Evolutionary conservation across 164 flowering plant species (phyloP), one percentile per base, ranked within the genome.

Genomic region (Dillenia suffruticosa): DNA sequence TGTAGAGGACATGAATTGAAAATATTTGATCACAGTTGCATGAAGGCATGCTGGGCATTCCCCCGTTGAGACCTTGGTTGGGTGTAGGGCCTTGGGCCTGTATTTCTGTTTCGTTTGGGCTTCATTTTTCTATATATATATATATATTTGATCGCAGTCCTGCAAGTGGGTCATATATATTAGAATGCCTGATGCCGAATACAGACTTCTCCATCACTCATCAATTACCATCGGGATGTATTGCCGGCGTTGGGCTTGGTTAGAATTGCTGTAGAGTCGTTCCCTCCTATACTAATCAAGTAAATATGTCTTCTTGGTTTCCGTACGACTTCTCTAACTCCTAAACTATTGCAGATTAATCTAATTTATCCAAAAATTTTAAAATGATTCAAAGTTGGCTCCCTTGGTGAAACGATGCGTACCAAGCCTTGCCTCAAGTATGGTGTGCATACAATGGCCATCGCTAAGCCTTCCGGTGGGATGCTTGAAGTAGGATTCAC

Each of bases 381-480:
- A 32, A 6, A 32, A 6, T 32, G 76, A 72, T 12, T 67, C 76
- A 44, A 72, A 72, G 61, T 72, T 72, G 6, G 68, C 56, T 44
- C 76, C 76, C n/a, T 50, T 32, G 5, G 47, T 26, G 6, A 72
- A 63, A 0, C 44, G 10, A 53, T 54, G 63, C 1, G 15, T 14
- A 53, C 65, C 65, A 0, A 63, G 76, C n/a, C 61, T 49, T 1
- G 76, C n/a, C 61, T 49, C 0, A 68, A 63, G 65, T 54, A 72
- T 50, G 76, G 63, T 51, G 62, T 63, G 61, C 61, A 58, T 49
- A 8, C 66, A 12, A 22, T 59, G 69, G 85, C 79, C 79, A 50
- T 76, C 67, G 43, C 57, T 63, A 47, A 50, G n/a, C 44, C 79
- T 45, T 2, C 79, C 76, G 2, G 74, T 65, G 9, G 79, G 62